Base-by-base conservation (phyloP, 116 monocot species). In the Dioscorea cayenensis region DNA sequence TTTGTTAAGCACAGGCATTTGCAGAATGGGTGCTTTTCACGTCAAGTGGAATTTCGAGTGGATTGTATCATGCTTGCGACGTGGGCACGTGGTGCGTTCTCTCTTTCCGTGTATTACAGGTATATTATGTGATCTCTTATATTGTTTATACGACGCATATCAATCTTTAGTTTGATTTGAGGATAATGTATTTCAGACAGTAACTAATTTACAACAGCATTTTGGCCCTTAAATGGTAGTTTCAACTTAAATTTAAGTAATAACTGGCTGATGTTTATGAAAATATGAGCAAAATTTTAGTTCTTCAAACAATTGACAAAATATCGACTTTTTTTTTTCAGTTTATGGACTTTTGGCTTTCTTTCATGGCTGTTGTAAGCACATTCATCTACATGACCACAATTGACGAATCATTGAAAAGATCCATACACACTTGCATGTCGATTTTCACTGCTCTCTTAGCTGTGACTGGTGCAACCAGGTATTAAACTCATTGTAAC, bases 271-370 rank as follows among this genome's bases (percentile, higher is more conserved):
- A 32, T 32, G 32, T 32, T 25, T 25, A 4, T 32, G 2, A 32
- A 32, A 32, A 32, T 32, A 3, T 32, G 32, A 32, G 32, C 32
- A 32, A 32, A 32, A 32, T 4, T 32, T 32, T 32, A 32, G 32
- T 32, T 32, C 32, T 32, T 32, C 32, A 32, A 32, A 32, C 32
- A 32, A 32, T 32, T 32, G 32, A 32, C 32, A 32, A 32, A 55
- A 2, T 55, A n/a, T 55, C 4, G 3, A 55, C 25, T 25, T 25
- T 14, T 76, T 76, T 28, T 4, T 18, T 70, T 65, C 82, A 96
- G 96, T 96, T 96, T 81, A 77, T 92, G 84, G 96, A 96, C 64
- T 96, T 96, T 59, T 96, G 96, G 96, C 90, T 96, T 68, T 96
- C 96, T 66, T 96, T 96, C 73, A 92, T 92, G 96, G 96, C 96